Base-by-base conservation (phyloP, 2,329 filamentous ascomycete genomes). In the Cladosporium sphaerospermum region DNA sequence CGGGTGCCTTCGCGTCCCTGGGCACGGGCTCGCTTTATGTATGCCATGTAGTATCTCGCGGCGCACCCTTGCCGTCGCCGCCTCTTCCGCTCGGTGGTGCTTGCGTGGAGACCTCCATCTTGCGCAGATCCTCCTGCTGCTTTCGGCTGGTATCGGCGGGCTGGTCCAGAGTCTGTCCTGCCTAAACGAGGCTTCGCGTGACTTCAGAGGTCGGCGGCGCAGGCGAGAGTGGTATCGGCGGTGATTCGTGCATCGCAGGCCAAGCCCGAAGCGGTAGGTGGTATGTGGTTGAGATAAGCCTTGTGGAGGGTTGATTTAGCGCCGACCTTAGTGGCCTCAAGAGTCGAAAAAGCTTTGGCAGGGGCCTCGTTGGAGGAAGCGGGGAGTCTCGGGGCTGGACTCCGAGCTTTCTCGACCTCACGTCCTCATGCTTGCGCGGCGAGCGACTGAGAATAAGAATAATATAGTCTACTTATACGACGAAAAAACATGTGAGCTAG, bases 271-370 rank as follows among this genome's bases (percentile, higher is more conserved):
- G 34, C 19, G 45, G 45, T 19, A 47, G 45, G 23, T 28, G 23
- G 23, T 28, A 28, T 28, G 45, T 47, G 45, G 45, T 39, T 39
- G 34, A 47, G 45, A 47, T 47, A 47, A 47, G 45, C 45, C 16
- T 9, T n/a, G 19, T 37, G 34, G 45, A 32, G 18, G 23, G 23
- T 28, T 28, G 23, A 28, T 28, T 28, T 28, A 28, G 23, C 23
- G 23, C 23, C 7, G 23, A 7, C 23, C 23, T 28, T 28, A 28
- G 23, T 28, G 23, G 23, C 23, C 23, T 46, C 18, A 9, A 9
- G 32, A 18, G 37, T 33, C 45, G 45, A 23, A 47, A 36, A 47
- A 40, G 34, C 11, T 39, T 47, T 11, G 34, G n/a, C 34, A 37
- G n/a, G n/a, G 16, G 34, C 4, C 45, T 19, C n/a, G 11, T 36